phyloP scores from a whole-genome alignment of 208 protist genomes.

The Leishmania braziliensis region DNA sequence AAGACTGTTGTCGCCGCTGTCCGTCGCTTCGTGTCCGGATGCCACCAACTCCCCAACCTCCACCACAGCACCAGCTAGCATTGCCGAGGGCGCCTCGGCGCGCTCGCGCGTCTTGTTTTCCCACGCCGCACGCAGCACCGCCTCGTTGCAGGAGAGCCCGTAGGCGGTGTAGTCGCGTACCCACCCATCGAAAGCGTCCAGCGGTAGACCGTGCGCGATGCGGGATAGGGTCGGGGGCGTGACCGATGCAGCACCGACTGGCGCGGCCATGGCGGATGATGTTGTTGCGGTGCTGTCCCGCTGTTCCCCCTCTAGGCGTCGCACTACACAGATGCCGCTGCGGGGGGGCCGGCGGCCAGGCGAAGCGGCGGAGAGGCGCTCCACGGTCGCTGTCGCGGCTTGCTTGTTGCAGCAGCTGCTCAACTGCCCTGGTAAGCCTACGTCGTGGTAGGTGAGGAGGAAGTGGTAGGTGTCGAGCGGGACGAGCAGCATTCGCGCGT shows the following conservation, averaged over 20 bases:
- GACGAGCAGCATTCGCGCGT: constrained; percentile 12
- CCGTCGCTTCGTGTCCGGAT: background rate
- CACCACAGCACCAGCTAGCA: background rate
- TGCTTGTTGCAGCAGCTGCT: background rate
- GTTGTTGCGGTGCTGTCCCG: background rate
- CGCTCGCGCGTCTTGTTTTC: constrained; percentile 32
- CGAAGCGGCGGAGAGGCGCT: constrained; percentile 11
- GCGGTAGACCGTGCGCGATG: constrained; percentile 27
- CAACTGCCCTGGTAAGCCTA: background rate
- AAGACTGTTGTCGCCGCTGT: background rate
- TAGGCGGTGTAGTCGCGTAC: constrained; percentile 52
- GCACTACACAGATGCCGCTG: constrained; percentile 26
- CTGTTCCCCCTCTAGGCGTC: constrained; percentile 23
- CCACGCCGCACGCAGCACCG: constrained; percentile 32
- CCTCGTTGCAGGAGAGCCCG: constrained; percentile 30
- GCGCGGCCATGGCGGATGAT: background rate
- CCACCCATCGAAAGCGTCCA: constrained; percentile 30
- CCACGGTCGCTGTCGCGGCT: constrained; percentile 4
- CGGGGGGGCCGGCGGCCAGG: constrained; percentile 24
- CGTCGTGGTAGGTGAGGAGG: constrained; percentile 20
- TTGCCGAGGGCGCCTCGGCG: background rate
- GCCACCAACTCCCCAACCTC: background rate
- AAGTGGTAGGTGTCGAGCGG: constrained; percentile 32
- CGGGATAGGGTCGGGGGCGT: constrained; percentile 20
- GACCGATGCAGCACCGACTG: background rate